Evolutionary conservation across 2,329 filamentous ascomycete genomes (phyloP).

Genomic region (Juglanconis oblonga): DNA sequence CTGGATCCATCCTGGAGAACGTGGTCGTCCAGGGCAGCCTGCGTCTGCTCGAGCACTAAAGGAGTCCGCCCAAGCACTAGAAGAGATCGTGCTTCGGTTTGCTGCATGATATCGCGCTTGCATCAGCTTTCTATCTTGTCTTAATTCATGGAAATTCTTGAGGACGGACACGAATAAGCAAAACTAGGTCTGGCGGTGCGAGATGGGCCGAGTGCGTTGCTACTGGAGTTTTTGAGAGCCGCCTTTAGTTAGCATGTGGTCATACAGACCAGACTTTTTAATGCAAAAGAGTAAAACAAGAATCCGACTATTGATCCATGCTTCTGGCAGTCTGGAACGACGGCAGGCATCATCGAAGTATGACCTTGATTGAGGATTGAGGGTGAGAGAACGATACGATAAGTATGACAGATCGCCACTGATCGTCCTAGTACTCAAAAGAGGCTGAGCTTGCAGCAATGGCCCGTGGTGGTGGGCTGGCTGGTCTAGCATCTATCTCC

Average conservation of each 20-base stretch:
- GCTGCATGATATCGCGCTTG: constrained; percentile 5
- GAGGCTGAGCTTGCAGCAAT: no score
- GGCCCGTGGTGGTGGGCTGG: no score
- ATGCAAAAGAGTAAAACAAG: constrained; percentile 15
- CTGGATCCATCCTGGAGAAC: constrained; percentile 96
- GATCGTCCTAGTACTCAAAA: no score
- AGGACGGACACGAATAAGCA: neutral
- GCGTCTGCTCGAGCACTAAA: constrained; percentile 65
- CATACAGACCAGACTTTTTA: constrained; percentile 15
- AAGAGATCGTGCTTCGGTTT: neutral
- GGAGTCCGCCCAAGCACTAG: neutral
- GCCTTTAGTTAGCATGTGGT: constrained; percentile 8
- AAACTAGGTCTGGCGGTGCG: neutral
- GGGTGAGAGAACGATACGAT: no score
- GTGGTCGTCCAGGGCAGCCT: constrained; percentile 98
- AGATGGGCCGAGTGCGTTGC: neutral
- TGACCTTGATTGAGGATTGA: no score
- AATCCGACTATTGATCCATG: no score
- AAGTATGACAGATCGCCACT: no score
- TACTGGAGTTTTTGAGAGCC: constrained; percentile 7
- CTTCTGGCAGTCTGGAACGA: no score
- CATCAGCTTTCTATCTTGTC: neutral
- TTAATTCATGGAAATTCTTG: neutral
- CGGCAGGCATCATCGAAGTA: no score
- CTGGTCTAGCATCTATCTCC: no score